These are phyloP conservation scores for Aspergillus versicolor DNA, from an alignment of 2,329 filamentous ascomycete species.

Conservation along the genomic window DNA sequence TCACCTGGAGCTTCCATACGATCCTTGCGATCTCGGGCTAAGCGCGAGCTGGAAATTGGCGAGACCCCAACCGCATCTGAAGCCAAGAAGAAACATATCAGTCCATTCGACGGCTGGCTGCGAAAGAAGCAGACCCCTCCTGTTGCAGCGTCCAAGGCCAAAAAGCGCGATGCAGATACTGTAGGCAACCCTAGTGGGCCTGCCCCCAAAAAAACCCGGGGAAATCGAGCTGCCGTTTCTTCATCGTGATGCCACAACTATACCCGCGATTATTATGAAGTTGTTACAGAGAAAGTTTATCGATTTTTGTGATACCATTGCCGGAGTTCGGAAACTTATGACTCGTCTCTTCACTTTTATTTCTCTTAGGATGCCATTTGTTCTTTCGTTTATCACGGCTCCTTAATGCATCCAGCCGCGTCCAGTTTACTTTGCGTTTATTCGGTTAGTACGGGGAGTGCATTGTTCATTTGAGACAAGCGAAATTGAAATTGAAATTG, in stretches of 20 bases:
- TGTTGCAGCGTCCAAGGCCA: slow-evolving; percentile 25
- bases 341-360: slow-evolving; percentile 6
- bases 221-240: slow-evolving; percentile 16
- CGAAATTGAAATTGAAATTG: slow-evolving; percentile 5
- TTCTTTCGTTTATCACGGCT: slow-evolving; percentile 1
- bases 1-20: slow-evolving; percentile 33
- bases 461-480: not conserved
- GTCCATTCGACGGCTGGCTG: slow-evolving; percentile 43
- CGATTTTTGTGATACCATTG: slow-evolving; percentile 13
- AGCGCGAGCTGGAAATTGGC: slow-evolving; percentile 24
- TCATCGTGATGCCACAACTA: slow-evolving; percentile 10
- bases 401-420: slow-evolving; percentile 13
- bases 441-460: slow-evolving; percentile 3
- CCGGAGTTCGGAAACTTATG: slow-evolving; percentile 7
- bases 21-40: slow-evolving; percentile 33
- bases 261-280: not conserved
- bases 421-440: slow-evolving; percentile 9
- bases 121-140: slow-evolving; percentile 37
- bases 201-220: slow-evolving; percentile 32
- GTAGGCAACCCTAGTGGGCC: slow-evolving; percentile 27
- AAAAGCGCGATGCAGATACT: slow-evolving; percentile 37
- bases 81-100: slow-evolving; percentile 32
- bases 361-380: slow-evolving; percentile 2
- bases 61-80: slow-evolving; percentile 25
- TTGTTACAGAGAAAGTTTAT: not conserved